phyloP scores from a whole-genome alignment of 768 basidiomycete genomes.

The Suillus americanus region DNA sequence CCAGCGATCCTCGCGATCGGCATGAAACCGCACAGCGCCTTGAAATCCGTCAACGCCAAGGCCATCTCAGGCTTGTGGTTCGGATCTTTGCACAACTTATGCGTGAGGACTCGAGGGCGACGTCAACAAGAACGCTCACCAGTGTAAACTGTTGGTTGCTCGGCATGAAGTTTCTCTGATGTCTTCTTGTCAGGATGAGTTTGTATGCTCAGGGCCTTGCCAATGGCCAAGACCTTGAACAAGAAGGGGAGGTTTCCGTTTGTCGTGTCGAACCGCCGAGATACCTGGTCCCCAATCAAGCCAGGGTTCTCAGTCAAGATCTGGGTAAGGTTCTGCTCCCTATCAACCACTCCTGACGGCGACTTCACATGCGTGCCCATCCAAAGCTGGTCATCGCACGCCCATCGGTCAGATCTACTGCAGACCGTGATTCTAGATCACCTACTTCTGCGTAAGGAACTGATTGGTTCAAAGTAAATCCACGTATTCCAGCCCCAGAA shows the following conservation, averaged over 20 bases:
- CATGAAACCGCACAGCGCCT: constrained; percentile 90
- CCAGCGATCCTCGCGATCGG: constrained; percentile 72
- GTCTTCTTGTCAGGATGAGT: constrained; percentile 88
- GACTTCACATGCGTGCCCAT: constrained; percentile 94
- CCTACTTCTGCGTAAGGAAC: constrained; percentile 92
- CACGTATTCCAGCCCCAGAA: constrained; percentile 54
- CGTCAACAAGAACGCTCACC: constrained; percentile 45
- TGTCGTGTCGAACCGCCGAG: constrained; percentile 51
- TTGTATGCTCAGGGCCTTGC: constrained; percentile 89
- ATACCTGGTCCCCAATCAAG: constrained; percentile 64
- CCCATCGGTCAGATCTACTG: constrained; percentile 11
- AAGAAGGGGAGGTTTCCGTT: constrained; percentile 83
- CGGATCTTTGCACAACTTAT: constrained; percentile 54
- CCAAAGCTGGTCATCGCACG: constrained; percentile 68
- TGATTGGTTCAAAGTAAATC: constrained; percentile 65
- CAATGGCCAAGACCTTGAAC: constrained; percentile 89
- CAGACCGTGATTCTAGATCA: constrained; percentile 3
- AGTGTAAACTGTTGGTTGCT: constrained; percentile 86
- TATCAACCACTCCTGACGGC: constrained; percentile 55
- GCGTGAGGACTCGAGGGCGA: background rate
- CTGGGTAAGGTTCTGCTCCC: constrained; percentile 49
- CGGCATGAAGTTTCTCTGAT: constrained; percentile 65
- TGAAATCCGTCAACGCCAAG: constrained; percentile 90
- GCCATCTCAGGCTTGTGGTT: constrained; percentile 99
- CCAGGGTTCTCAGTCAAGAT: constrained; percentile 65